Evolutionary conservation across 2,329 filamentous ascomycete genomes (phyloP), one percentile per base, ranked within the genome.

Genomic region (Graphilbum ipis-grandicollis): DNA sequence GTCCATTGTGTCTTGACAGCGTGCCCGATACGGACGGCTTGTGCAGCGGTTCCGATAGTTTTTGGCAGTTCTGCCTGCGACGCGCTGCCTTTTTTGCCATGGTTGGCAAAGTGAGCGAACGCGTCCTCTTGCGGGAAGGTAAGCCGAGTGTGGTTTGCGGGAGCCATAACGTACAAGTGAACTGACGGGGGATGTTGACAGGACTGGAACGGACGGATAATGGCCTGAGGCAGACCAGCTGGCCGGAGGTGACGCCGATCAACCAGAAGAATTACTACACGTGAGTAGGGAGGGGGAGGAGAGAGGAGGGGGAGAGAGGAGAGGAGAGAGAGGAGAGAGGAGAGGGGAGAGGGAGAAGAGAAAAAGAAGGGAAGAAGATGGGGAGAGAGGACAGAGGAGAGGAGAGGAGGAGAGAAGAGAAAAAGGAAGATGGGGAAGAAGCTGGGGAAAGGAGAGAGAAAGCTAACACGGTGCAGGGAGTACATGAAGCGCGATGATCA

Each of bases 221-320:
- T 71, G 86, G 88, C 60, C 88, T 98, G 79, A 90, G 86, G 53
- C 73, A 90, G 52, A 82, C 85, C 34, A 92, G 71, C 55, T 98
- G 90, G 88, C 88, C 90, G 9, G 79, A 90, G 52, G 76, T 93
- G 40, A 69, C 73, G 31, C 83, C 90, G 50, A 98, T 98, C 59
- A 98, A 98, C 55, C 90, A 98, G 57, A 98, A 98, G 64, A 98
- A 98, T 57, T 98, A 98, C 58, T 94, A 94, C 56, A 93, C 86
- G 83, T 90, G 67, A 43, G 75, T 63, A 13, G 8, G 10, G 5
- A 23, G 5, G 26, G 26, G 26, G 9, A 13, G 26, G 14, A 28
- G 15, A 26, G 19, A 5, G 2, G 28, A 19, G n/a, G 14, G 19
- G 9, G 13, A n/a, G 22, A 28, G 7, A n/a, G 14, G 19, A 4